Evolutionary conservation across 2,329 filamentous ascomycete genomes (phyloP).

Genomic region (Botrytis tulipae): DNA sequence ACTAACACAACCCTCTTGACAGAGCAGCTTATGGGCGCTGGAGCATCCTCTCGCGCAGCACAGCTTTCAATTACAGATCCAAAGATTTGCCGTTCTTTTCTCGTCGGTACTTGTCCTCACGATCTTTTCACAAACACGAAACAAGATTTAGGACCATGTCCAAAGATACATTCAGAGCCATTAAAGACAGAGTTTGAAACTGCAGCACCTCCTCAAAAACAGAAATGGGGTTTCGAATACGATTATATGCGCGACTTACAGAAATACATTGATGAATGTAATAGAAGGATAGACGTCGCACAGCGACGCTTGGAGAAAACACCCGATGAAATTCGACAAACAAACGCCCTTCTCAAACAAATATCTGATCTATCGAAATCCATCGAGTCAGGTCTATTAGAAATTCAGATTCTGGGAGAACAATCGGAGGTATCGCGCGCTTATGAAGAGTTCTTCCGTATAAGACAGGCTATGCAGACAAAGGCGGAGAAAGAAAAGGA

Average conservation of each 20-base stretch:
- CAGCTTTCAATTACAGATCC: constrained; percentile 86
- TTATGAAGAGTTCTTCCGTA: constrained; percentile 83
- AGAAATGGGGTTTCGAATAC: constrained; percentile 79
- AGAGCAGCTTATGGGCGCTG: constrained; percentile 91
- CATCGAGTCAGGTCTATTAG: constrained; percentile 78
- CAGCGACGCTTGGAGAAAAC: constrained; percentile 94
- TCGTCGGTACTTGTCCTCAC: constrained; percentile 92
- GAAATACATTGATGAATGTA: constrained; percentile 96
- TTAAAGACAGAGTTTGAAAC: constrained; percentile 86
- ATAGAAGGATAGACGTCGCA: constrained; percentile 85
- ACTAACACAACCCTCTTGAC: constrained; percentile 25
- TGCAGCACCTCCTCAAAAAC: constrained; percentile 66
- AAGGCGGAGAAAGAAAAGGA: constrained; percentile 85
- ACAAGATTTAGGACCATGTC: constrained; percentile 88
- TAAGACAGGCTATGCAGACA: constrained; percentile 74
- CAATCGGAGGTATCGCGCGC: constrained; percentile 77
- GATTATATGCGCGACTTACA: constrained; percentile 96
- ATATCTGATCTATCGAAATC: constrained; percentile 78
- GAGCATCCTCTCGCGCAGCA: constrained; percentile 68
- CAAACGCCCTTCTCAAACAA: constrained; percentile 80
- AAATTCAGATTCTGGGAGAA: constrained; percentile 83
- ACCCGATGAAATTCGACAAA: constrained; percentile 94
- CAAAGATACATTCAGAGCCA: constrained; percentile 82
- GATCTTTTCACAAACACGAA: constrained; percentile 99
- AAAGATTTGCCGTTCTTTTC: constrained; percentile 92